Conservation (phyloP, 2,329 filamentous ascomycete species). For the Trichophyton rubrum region DNA sequence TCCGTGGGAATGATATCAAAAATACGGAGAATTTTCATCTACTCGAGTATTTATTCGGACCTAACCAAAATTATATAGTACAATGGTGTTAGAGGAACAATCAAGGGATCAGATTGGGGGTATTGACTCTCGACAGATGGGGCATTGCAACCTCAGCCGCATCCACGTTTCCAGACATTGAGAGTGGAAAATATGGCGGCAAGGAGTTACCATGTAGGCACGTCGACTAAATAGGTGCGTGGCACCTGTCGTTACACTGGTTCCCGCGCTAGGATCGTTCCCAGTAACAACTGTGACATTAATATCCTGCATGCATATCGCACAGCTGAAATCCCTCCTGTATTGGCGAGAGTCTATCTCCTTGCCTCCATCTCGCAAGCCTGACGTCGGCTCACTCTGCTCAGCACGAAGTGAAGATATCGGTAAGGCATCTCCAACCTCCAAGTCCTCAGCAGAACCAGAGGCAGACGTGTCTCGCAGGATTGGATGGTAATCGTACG, state of each 20-base stretch:
- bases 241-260: slow-evolving; percentile 31
- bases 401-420: slow-evolving; percentile 54
- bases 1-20: neutral
- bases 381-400: slow-evolving; percentile 27
- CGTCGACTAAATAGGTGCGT: slow-evolving; percentile 63
- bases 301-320: slow-evolving; percentile 84
- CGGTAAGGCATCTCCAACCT: slow-evolving; percentile 62
- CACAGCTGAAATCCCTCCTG: slow-evolving; percentile 65
- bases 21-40: neutral
- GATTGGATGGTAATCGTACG: slow-evolving; percentile 88
- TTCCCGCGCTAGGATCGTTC: slow-evolving; percentile 40
- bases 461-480: slow-evolving; percentile 41
- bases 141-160: slow-evolving; percentile 82
- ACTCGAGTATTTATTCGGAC: neutral
- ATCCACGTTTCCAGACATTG: slow-evolving; percentile 92
- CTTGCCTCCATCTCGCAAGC: slow-evolving; percentile 21
- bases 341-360: slow-evolving; percentile 32
- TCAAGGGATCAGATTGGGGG: slow-evolving; percentile 54
- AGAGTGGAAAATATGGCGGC: slow-evolving; percentile 89
- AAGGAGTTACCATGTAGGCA: slow-evolving; percentile 94
- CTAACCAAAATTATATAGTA: neutral
- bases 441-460: slow-evolving; percentile 55
- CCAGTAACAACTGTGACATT: slow-evolving; percentile 60
- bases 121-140: slow-evolving; percentile 81
- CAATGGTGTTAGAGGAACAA: too few relatives aligned